Evolutionary conservation across 1,139 yeast genomes (phyloP).

Genomic region (Kodamaea arcana): DNA sequence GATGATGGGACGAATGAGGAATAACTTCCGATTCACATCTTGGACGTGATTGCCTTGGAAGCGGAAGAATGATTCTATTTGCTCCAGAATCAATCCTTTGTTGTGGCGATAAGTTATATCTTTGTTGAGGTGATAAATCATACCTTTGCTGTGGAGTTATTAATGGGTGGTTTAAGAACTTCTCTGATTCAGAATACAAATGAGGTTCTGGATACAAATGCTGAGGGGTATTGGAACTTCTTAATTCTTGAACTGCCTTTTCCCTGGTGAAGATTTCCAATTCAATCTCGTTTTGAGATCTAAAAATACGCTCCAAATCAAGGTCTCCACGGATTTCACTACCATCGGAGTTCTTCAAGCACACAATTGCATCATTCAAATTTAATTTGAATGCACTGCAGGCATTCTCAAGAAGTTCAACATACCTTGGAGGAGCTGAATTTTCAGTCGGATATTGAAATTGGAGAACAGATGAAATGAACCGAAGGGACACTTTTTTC

Average conservation of each 20-base stretch:
- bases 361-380: slow-evolving; percentile 10
- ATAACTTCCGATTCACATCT: slow-evolving; percentile 9
- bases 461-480: slow-evolving; percentile 44
- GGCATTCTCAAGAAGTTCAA: slow-evolving; percentile 69
- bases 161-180: background rate
- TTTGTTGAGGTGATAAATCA: too few relatives aligned
- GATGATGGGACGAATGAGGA: slow-evolving; percentile 7
- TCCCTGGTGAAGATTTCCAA: slow-evolving; percentile 32
- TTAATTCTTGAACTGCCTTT: slow-evolving; percentile 33
- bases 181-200: too few relatives aligned
- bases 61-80: slow-evolving; percentile 25
- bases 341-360: slow-evolving; percentile 17
- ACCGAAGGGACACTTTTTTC: slow-evolving; percentile 31
- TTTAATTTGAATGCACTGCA: slow-evolving; percentile 53
- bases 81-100: background rate
- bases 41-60: slow-evolving; percentile 18
- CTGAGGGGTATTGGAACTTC: slow-evolving; percentile 27
- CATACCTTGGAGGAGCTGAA: slow-evolving; percentile 64
- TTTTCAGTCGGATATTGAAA: slow-evolving; percentile 57
- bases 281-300: slow-evolving; percentile 25
- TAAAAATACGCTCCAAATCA: slow-evolving; percentile 35
- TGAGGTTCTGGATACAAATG: slow-evolving; percentile 7
- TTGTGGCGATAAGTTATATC: background rate
- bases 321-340: slow-evolving; percentile 26
- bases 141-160: too few relatives aligned